Base-by-base conservation (phyloP, 1,284 basidiomycete species). In the Anthracocystis panici-leucophaei region DNA sequence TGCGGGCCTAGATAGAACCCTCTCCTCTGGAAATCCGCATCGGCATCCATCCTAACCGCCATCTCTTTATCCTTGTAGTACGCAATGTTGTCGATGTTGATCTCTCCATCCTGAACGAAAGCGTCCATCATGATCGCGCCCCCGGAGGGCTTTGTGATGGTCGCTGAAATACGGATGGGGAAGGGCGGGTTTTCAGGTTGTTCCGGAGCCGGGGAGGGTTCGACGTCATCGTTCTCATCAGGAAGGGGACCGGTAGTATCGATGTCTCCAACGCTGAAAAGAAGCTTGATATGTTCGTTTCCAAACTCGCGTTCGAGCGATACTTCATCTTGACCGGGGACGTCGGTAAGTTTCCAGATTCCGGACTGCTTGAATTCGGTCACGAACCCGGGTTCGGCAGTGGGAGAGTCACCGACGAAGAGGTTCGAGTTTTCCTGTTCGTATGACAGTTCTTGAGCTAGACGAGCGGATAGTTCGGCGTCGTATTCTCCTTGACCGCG, bases 11-110 rank as follows among this genome's bases (percentile, higher is more conserved):
- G 91, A 88, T 97, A 98, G 77, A 92, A 87, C 10, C 92, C 93
- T 46, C 95, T 90, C 57, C 95, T 90, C 84, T 92, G 91, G 93
- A 93, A 97, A 87, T 97, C 95, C 14, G 92, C 92, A 75, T 97
- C 94, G 8, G 93, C 91, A 21, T 91, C 93, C 75, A 94, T 86
- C 35, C 92, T 91, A 11, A 90, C 91, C 16, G 92, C 95, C 38
- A 93, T 81, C 81, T 90, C 89, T 33, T 88, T 86, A 77, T 94
- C 92, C 20, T 88, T 87, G 87, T 96, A 97, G 88, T 89, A 96
- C 5, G 93, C 90, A 69, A 96, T 90, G 86, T 95, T 96, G 86
- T 97, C 95, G 71, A 96, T 88, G 33, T 91, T 87, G 85, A 97
- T 94, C 12, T 90, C 87, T 57, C 93, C 94, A 65, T 95, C 82